phyloP scores from a whole-genome alignment of 2,329 filamentous ascomycete genomes.

The Colletotrichum tofieldiae region DNA sequence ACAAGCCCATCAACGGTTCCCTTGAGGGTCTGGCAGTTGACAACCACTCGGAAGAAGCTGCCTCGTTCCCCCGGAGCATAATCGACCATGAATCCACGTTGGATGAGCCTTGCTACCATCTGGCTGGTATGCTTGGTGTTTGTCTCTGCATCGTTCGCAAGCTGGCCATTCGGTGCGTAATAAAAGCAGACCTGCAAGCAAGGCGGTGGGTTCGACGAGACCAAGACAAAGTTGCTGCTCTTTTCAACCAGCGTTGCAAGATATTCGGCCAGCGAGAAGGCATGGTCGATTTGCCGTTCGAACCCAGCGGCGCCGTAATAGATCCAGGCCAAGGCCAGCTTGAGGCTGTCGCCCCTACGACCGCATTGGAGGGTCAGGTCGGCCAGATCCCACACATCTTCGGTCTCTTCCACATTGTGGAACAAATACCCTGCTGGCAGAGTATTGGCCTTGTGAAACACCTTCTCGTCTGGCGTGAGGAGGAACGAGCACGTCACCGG shows the following conservation, averaged over 20 bases:
- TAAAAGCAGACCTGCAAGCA: slow-evolving; percentile 98
- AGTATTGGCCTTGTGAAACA: slow-evolving; percentile 89
- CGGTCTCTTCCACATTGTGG: slow-evolving; percentile 69
- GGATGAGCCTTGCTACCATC: slow-evolving; percentile 65
- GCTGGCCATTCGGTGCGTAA: slow-evolving; percentile 73
- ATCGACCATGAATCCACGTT: slow-evolving; percentile 72
- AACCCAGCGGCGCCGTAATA: slow-evolving; percentile 89
- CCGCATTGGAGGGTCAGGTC: slow-evolving; percentile 96
- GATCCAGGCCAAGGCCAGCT: slow-evolving; percentile 89
- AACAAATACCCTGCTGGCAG: slow-evolving; percentile 90
- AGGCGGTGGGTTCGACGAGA: slow-evolving; percentile 83
- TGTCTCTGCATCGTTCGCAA: slow-evolving; percentile 58
- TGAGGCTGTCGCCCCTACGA: slow-evolving; percentile 86
- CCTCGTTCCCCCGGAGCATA: slow-evolving; percentile 72
- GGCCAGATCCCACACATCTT: slow-evolving; percentile 87
- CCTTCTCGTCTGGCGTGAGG: slow-evolving; percentile 80
- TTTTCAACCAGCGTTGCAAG: slow-evolving; percentile 74
- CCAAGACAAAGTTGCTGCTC: slow-evolving; percentile 76
- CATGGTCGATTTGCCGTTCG: slow-evolving; percentile 77
- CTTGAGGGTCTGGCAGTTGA: slow-evolving; percentile 69
- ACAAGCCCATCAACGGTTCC: slow-evolving; percentile 69
- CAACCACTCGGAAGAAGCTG: slow-evolving; percentile 73
- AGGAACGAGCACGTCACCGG: slow-evolving; percentile 94
- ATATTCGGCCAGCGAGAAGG: slow-evolving; percentile 79
- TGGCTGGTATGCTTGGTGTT: slow-evolving; percentile 67